phyloP scores from a whole-genome alignment of 2,329 filamentous ascomycete species.

The Aureobasidium sp. region DNA sequence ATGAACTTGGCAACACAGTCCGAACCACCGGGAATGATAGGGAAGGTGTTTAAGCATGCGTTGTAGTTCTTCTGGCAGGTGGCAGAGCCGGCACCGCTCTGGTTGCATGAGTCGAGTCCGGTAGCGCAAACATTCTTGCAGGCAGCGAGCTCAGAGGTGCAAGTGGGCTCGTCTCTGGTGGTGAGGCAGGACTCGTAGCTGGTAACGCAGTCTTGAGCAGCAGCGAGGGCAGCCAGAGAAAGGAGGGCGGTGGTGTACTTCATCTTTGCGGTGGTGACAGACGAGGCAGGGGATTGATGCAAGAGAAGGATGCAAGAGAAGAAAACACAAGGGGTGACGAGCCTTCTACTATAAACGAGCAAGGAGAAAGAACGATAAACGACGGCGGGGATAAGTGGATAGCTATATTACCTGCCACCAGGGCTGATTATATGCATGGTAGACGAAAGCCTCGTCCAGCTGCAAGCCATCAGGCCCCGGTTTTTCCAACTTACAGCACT shows the following conservation, averaged over 20 bases:
- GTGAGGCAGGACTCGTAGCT: constrained; percentile 6
- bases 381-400: constrained; percentile 2
- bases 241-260: constrained; percentile 7
- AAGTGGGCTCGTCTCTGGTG: constrained; percentile 4
- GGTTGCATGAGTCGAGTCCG: background rate
- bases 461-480: constrained; percentile 3
- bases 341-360: background rate
- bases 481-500: constrained; percentile 1
- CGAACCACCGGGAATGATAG: constrained; percentile 5
- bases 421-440: background rate
- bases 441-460: constrained; percentile 5
- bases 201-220: constrained; percentile 7
- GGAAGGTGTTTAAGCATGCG: constrained; percentile 14
- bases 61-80: constrained; percentile 13
- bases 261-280: background rate
- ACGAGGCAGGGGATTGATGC: background rate
- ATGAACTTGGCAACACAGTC: constrained; percentile 14
- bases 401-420: constrained; percentile 12
- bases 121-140: background rate
- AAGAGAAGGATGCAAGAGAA: constrained; percentile 7
- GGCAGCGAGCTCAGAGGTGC: background rate
- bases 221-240: constrained; percentile 5
- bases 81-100: background rate
- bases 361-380: background rate
- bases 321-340: background rate